Evolutionary conservation across 768 basidiomycete genomes (phyloP).

Genomic region (Suillus luteus): DNA sequence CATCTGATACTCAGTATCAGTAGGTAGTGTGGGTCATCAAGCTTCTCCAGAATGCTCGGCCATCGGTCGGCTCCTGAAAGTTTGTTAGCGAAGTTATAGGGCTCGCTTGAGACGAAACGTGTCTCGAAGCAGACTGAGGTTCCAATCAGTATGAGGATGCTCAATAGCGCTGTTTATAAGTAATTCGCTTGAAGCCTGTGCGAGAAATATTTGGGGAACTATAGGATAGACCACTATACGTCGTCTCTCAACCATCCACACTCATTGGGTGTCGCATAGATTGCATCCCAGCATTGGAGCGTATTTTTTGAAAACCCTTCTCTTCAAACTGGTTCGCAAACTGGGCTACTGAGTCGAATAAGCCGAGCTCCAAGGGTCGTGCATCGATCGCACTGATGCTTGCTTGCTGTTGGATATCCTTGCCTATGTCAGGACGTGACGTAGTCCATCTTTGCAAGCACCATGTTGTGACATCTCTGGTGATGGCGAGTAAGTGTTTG

Average conservation of each 20-base stretch:
- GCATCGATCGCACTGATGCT: conserved; percentile 20
- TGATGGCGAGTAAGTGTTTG: conserved; percentile 34
- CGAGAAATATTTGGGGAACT: not conserved
- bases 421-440: not conserved
- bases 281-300: conserved; percentile 31
- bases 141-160: conserved; percentile 35
- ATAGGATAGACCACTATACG: conserved; percentile 29
- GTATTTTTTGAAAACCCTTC: conserved; percentile 22
- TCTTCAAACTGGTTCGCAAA: conserved; percentile 33
- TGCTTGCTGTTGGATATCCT: conserved; percentile 24
- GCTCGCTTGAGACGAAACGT: conserved; percentile 36
- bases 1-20: not conserved
- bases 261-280: conserved; percentile 27
- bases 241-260: conserved; percentile 49
- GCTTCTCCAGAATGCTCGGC: conserved; percentile 27
- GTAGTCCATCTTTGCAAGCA: not conserved
- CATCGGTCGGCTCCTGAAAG: conserved; percentile 12
- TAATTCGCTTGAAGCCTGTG: conserved; percentile 38
- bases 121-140: conserved; percentile 25
- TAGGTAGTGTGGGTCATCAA: conserved; percentile 22
- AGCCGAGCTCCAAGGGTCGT: conserved; percentile 37
- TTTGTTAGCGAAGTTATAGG: conserved; percentile 22
- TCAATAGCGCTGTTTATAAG: conserved; percentile 34
- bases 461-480: conserved; percentile 29
- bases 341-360: conserved; percentile 32